phyloP scores from a whole-genome alignment of 441 rosid genomes.

The Syzygium syzygioides region DNA sequence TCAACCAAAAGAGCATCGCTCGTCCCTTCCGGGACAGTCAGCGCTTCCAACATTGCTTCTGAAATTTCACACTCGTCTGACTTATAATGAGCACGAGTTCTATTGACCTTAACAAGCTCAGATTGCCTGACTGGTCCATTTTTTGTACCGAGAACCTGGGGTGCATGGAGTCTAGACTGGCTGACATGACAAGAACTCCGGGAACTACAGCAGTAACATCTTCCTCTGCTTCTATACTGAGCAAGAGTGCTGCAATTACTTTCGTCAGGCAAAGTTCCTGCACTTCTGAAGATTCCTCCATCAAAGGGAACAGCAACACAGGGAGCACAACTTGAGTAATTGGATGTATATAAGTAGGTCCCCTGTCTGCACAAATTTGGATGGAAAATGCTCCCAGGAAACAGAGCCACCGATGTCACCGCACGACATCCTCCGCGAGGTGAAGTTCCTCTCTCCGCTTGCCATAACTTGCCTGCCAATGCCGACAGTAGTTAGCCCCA shows the following conservation, averaged over 20 bases:
- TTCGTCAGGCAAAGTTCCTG: slow-evolving; percentile 19
- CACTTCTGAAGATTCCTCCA: slow-evolving; percentile 12
- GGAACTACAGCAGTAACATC: slow-evolving; percentile 24
- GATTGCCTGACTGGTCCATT: slow-evolving; percentile 9
- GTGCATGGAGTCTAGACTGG: slow-evolving; percentile 21
- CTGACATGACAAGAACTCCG: slow-evolving; percentile 15
- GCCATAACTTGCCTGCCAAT: slow-evolving; percentile 37
- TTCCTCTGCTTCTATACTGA: slow-evolving; percentile 22
- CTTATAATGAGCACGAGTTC: slow-evolving; percentile 61
- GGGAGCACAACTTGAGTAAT: slow-evolving; percentile 9
- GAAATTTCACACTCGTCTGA: slow-evolving; percentile 73
- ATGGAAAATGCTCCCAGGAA: slow-evolving; percentile 25
- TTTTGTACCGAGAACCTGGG: slow-evolving; percentile 11
- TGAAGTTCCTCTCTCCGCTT: slow-evolving; percentile 23
- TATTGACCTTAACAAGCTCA: slow-evolving; percentile 25
- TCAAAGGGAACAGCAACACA: slow-evolving; percentile 18
- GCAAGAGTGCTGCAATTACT: slow-evolving; percentile 10
- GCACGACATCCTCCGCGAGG: slow-evolving; percentile 21
- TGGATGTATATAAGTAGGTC: slow-evolving; percentile 25
- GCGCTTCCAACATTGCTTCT: slow-evolving; percentile 43
- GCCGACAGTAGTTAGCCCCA: background rate
- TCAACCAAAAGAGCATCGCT: slow-evolving; percentile 50
- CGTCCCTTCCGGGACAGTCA: slow-evolving; percentile 43
- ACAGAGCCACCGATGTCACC: slow-evolving; percentile 10
- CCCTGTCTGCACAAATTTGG: slow-evolving; percentile 19